Conservation (phyloP, 2,329 filamentous ascomycete genomes). For the Lithohypha guttulata region DNA sequence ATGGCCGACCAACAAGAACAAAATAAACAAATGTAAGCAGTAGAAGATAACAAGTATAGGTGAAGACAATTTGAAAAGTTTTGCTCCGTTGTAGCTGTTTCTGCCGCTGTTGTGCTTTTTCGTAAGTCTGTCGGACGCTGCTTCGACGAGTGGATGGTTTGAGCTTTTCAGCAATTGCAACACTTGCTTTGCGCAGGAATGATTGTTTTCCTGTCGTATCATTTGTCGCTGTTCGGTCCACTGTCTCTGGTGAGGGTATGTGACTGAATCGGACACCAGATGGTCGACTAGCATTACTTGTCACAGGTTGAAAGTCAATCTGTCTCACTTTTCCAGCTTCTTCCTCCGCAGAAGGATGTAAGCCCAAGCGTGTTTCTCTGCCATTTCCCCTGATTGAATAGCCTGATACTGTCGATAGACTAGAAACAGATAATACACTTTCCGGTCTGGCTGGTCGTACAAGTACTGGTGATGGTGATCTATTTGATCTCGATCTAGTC, state of each 20-base stretch:
- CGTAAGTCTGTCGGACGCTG: not conserved
- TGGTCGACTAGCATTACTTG: too few species aligned
- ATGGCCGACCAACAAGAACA: constrained; percentile 34
- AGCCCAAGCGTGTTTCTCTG: too few species aligned
- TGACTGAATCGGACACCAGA: not conserved
- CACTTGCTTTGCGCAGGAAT: not conserved
- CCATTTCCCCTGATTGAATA: too few species aligned
- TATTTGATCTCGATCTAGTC: too few species aligned
- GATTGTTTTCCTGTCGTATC: not conserved
- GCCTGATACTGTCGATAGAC: too few species aligned
- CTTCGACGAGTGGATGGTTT: not conserved
- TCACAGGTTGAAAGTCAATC: too few species aligned
- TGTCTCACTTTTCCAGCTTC: too few species aligned
- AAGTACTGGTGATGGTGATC: too few species aligned
- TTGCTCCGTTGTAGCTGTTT: constrained; percentile 22
- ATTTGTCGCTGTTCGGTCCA: not conserved
- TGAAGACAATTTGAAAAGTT: constrained; percentile 29
- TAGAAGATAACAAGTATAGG: constrained; percentile 30
- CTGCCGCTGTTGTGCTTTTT: not conserved
- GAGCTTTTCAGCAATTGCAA: not conserved
- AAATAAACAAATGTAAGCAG: constrained; percentile 35
- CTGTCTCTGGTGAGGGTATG: not conserved
- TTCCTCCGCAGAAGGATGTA: too few species aligned
- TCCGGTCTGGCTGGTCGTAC: too few species aligned
- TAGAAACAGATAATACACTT: too few species aligned